Conservation (phyloP, 345 rosid genomes). For the Moricandia arvensis region DNA sequence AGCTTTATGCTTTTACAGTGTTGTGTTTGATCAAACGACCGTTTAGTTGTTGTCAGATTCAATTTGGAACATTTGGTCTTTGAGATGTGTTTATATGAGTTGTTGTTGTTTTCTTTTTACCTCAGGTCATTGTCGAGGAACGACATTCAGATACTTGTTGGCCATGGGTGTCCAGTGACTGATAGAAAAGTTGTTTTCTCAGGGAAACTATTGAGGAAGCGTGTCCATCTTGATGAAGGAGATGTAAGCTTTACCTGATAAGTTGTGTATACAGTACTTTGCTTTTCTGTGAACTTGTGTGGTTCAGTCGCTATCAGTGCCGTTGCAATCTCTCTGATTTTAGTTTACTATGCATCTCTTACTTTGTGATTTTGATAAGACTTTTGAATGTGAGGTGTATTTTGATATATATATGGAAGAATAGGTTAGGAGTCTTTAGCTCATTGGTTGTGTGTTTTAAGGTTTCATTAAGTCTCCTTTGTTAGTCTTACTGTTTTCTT, state of each 20-base stretch:
- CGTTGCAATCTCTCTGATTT: neutral
- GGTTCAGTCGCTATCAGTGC: neutral
- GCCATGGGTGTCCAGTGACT: constrained; percentile 88
- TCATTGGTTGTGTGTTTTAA: neutral
- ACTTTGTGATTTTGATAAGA: neutral
- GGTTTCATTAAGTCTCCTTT: constrained; percentile 6
- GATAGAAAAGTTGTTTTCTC: constrained; percentile 89
- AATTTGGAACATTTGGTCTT: neutral
- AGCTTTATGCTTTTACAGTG: neutral
- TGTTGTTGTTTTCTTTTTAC: neutral
- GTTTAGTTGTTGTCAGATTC: neutral
- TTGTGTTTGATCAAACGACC: neutral
- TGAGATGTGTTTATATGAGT: constrained; percentile 32
- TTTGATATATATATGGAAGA: neutral
- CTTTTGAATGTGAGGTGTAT: neutral
- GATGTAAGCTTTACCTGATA: constrained; percentile 62
- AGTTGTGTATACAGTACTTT: neutral
- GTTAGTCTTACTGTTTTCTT: neutral
- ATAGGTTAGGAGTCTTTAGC: neutral
- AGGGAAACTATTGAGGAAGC: constrained; percentile 83
- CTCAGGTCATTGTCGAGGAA: constrained; percentile 77
- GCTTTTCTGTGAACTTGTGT: neutral
- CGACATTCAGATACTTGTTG: constrained; percentile 83
- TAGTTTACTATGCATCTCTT: neutral
- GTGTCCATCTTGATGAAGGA: constrained; percentile 95